Evolutionary conservation across 1,284 basidiomycete species (phyloP).

Genomic region (Athelia psychrophila): DNA sequence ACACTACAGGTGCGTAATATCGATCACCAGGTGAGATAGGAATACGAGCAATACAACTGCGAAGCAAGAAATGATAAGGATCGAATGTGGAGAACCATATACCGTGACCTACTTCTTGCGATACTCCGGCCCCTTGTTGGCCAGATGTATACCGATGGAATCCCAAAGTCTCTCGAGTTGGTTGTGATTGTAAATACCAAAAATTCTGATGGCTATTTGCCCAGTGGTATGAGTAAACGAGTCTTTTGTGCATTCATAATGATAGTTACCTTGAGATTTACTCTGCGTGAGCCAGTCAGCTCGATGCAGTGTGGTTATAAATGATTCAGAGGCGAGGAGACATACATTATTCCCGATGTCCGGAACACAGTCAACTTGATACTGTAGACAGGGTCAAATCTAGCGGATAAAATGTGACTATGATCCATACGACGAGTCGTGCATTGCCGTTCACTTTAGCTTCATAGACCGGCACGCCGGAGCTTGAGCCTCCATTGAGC

Average conservation of each 20-base stretch:
- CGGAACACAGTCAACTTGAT: slow-evolving; percentile 59
- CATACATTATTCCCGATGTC: slow-evolving; percentile 51
- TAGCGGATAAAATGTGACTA: not conserved
- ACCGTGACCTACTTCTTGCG: slow-evolving; percentile 33
- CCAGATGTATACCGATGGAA: slow-evolving; percentile 48
- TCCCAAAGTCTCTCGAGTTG: slow-evolving; percentile 61
- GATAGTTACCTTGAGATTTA: slow-evolving; percentile 52
- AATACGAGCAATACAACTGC: slow-evolving; percentile 43
- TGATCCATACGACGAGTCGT: slow-evolving; percentile 51
- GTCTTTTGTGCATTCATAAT: not conserved
- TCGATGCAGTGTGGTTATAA: not conserved
- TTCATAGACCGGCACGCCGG: slow-evolving; percentile 58
- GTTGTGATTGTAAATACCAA: slow-evolving; percentile 61
- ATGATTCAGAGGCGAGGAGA: too few relatives aligned
- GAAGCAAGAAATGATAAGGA: slow-evolving; percentile 20
- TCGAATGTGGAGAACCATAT: not conserved
- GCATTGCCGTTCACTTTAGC: slow-evolving; percentile 65
- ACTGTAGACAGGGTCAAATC: slow-evolving; percentile 36
- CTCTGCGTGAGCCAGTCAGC: not conserved
- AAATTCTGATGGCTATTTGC: slow-evolving; percentile 58
- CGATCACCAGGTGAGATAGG: slow-evolving; percentile 32
- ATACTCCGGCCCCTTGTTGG: slow-evolving; percentile 53
- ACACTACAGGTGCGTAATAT: slow-evolving; percentile 40
- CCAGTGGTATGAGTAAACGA: not conserved
- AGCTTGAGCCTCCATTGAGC: slow-evolving; percentile 41